Conservation (phyloP, 495 filamentous ascomycete genomes). For the Lophiotrema nucula region DNA sequence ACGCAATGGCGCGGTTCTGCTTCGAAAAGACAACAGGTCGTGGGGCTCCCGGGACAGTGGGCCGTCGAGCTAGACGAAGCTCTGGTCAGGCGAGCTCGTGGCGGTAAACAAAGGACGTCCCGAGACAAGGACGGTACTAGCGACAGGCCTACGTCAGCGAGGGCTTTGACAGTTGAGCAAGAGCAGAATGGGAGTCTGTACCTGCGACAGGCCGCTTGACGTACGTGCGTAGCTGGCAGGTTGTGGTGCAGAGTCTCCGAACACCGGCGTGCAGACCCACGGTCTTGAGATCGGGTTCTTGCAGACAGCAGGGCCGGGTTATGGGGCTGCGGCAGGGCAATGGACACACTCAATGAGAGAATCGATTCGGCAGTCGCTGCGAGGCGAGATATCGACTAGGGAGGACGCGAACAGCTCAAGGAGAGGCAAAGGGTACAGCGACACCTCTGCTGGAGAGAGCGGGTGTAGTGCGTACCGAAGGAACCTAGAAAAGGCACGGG, state of each 20-base stretch:
- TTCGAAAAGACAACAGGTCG: too few relatives aligned
- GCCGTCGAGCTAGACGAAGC: too few relatives aligned
- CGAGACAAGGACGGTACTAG: slow-evolving; percentile 19
- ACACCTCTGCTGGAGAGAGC: too few relatives aligned
- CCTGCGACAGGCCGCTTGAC: slow-evolving; percentile 6
- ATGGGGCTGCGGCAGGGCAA: neutral
- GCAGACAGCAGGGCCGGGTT: slow-evolving; percentile 10
- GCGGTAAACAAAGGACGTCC: slow-evolving; percentile 29
- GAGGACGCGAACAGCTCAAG: slow-evolving; percentile 9
- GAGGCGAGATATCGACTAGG: slow-evolving; percentile 5
- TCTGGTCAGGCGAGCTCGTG: slow-evolving; percentile 18
- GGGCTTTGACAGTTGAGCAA: neutral
- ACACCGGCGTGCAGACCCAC: slow-evolving; percentile 25
- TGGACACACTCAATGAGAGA: neutral
- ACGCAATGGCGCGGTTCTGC: too few relatives aligned
- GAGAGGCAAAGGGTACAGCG: slow-evolving; percentile 4
- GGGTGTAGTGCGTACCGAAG: too few relatives aligned
- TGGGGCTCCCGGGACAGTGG: too few relatives aligned
- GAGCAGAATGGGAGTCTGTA: slow-evolving; percentile 4
- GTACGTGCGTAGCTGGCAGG: neutral
- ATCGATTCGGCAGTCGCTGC: slow-evolving; percentile 10
- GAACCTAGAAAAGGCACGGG: too few relatives aligned
- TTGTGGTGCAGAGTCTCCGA: slow-evolving; percentile 17
- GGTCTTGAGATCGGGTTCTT: slow-evolving; percentile 14
- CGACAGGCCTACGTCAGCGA: slow-evolving; percentile 21